Percentiles rank a stretch among this genome's conserved stretches.
These are phyloP conservation scores for Phanerochaete carnosa DNA, from an alignment of 768 basidiomycete species.

Conservation along the genomic window DNA sequence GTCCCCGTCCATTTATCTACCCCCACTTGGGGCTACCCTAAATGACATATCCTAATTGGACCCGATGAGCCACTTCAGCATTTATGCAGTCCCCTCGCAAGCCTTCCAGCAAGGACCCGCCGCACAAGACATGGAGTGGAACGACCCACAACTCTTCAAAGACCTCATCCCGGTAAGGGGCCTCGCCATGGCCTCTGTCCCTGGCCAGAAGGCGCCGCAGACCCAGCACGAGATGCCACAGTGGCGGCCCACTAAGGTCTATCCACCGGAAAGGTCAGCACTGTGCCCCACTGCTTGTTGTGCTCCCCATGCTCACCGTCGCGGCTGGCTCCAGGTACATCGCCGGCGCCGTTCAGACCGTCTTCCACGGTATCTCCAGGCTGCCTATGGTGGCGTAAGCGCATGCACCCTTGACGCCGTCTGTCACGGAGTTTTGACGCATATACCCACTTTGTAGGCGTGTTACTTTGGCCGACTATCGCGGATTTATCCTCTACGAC, in stretches of 20 bases:
- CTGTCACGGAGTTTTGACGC: constrained; percentile 5
- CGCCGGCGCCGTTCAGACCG: constrained; percentile 42
- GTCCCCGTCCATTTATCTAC: constrained; percentile 2
- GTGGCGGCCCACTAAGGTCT: constrained; percentile 10
- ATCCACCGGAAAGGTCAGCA: constrained; percentile 22
- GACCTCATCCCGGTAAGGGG: neutral
- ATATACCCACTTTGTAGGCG: constrained; percentile 32
- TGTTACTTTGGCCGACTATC: constrained; percentile 48
- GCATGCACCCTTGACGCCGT: constrained; percentile 3
- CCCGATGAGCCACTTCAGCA: neutral
- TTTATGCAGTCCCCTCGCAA: neutral
- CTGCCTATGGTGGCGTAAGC: constrained; percentile 53
- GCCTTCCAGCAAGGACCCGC: neutral
- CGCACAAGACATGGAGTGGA: constrained; percentile 1
- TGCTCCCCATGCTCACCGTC: constrained; percentile 6
- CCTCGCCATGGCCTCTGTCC: constrained; percentile 6
- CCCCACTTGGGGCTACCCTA: neutral
- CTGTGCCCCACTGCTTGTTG: constrained; percentile 1
- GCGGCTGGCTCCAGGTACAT: constrained; percentile 36
- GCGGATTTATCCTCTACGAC: constrained; percentile 43
- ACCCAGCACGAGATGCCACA: constrained; percentile 3
- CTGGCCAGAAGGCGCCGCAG: constrained; percentile 4
- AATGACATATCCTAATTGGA: neutral
- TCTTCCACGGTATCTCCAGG: constrained; percentile 37
- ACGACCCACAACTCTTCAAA: constrained; percentile 7